A percentile compares a stretch with the other conserved stretches of the same genome.
Conservation (phyloP, 495 filamentous ascomycete species). For the Aspergillus avenaceus region DNA sequence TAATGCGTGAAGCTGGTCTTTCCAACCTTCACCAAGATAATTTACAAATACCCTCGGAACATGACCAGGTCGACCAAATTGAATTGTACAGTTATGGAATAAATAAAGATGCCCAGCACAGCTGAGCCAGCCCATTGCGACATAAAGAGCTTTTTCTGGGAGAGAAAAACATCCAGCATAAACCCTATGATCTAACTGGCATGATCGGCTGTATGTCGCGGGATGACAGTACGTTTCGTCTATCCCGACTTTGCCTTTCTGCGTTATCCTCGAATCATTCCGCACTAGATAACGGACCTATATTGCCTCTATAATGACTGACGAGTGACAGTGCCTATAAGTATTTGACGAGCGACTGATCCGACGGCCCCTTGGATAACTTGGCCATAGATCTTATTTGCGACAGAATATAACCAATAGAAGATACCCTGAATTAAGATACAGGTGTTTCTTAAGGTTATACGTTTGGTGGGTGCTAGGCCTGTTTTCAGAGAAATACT, state of each 20-base stretch:
- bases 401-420: not conserved
- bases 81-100: slow-evolving; percentile 53
- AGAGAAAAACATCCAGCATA: too few species aligned
- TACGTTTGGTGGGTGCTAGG: too few species aligned
- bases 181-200: too few species aligned
- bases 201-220: too few species aligned
- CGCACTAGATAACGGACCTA: too few species aligned
- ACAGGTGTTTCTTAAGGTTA: too few species aligned
- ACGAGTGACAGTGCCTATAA: too few species aligned
- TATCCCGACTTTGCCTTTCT: not conserved
- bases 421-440: not conserved
- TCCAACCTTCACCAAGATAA: slow-evolving; percentile 37
- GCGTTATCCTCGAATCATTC: not conserved
- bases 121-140: not conserved
- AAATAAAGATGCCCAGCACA: not conserved
- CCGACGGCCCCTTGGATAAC: too few species aligned
- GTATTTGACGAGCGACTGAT: too few species aligned
- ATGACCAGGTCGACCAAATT: slow-evolving; percentile 53
- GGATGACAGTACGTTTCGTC: not conserved
- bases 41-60: slow-evolving; percentile 55
- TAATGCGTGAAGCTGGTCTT: slow-evolving; percentile 63
- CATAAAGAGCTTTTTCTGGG: not conserved
- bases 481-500: too few species aligned
- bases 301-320: not conserved
- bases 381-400: not conserved